These are phyloP conservation scores for Beauveria varroae DNA, from an alignment of 2,329 filamentous ascomycete species.

Conservation along the genomic window DNA sequence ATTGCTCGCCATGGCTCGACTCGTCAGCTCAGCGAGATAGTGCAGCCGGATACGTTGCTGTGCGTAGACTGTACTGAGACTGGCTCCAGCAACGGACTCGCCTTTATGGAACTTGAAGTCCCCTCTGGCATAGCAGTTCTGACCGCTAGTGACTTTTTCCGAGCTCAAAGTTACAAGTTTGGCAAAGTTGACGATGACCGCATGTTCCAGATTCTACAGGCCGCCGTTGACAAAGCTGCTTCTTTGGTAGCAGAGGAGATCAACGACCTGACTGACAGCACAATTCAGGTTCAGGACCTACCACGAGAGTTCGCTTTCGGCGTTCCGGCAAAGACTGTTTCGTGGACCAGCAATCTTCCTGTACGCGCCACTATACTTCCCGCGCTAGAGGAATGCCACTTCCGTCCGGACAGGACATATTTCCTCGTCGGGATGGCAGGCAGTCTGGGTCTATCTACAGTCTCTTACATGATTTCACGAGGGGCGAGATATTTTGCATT, in stretches of 20 bases:
- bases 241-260: not conserved
- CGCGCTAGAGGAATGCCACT: conserved; percentile 2
- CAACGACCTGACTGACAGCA: not conserved
- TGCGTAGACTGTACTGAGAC: not conserved
- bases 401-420: conserved; percentile 18
- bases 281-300: not conserved
- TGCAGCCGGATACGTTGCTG: not conserved
- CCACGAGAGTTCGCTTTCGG: not conserved
- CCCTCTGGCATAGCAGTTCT: not conserved
- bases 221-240: not conserved
- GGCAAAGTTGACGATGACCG: not conserved
- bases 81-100: not conserved
- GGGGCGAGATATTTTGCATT: conserved; percentile 29
- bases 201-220: not conserved
- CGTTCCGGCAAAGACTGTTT: not conserved
- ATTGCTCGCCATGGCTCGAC: not conserved
- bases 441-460: conserved; percentile 27
- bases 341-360: not conserved
- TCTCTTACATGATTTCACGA: conserved; percentile 26
- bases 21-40: not conserved
- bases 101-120: not conserved
- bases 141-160: not conserved
- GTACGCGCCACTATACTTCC: not conserved
- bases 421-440: conserved; percentile 25
- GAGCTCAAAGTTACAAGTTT: not conserved